A percentile compares a stretch with the other conserved stretches of the same genome.
Evolutionary conservation across 2,329 filamentous ascomycete genomes (phyloP).

Genomic region (Exophiala sideris): DNA sequence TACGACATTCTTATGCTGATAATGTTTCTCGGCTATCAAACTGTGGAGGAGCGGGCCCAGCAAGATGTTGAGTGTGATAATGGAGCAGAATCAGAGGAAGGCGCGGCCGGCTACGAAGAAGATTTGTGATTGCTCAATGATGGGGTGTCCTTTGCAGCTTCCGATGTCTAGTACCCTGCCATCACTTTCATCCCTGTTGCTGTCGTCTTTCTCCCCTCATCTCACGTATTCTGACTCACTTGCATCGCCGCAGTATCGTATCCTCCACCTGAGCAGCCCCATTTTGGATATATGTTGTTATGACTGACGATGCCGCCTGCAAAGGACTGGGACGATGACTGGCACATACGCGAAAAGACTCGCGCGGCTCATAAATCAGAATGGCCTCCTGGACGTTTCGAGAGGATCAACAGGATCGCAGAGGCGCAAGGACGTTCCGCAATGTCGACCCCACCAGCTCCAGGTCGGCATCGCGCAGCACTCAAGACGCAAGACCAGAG

Average conservation of each 20-base stretch:
- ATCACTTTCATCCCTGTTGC: not conserved
- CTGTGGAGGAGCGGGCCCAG: conserved; percentile 17
- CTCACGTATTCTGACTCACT: not conserved
- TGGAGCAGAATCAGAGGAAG: not conserved
- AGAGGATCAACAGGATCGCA: too few relatives aligned
- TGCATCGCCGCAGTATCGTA: not conserved
- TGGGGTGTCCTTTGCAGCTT: not conserved
- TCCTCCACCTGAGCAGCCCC: not conserved
- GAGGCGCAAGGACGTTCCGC: too few relatives aligned
- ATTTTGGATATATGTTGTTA: conserved; percentile 2
- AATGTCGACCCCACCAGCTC: too few relatives aligned
- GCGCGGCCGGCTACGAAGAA: not conserved
- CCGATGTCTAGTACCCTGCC: not conserved
- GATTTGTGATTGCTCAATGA: not conserved
- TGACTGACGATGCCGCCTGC: not conserved
- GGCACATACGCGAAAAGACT: too few relatives aligned
- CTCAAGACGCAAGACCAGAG: not conserved
- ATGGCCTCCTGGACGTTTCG: too few relatives aligned
- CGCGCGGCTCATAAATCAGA: too few relatives aligned
- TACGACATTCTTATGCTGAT: conserved; percentile 51
- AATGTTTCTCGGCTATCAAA: conserved; percentile 18
- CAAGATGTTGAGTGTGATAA: not conserved
- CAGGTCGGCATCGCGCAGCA: not conserved
- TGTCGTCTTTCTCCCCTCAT: not conserved
- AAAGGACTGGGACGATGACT: not conserved